Conservation (phyloP, 2,329 filamentous ascomycete genomes). For the Volutella citrinella region DNA sequence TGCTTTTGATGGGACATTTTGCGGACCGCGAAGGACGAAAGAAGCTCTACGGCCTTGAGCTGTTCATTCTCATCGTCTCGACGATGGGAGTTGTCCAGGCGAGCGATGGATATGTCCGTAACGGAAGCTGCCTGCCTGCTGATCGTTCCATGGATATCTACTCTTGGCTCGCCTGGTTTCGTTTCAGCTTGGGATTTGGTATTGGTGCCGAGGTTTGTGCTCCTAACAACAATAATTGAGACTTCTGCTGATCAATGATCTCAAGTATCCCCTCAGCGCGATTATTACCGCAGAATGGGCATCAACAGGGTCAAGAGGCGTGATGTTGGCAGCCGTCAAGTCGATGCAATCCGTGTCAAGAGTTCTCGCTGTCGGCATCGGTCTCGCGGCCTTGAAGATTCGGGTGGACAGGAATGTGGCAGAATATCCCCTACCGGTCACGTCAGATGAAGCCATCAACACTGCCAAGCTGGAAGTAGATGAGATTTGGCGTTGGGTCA, state of each 20-base stretch:
- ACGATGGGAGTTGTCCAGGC: conserved; percentile 13
- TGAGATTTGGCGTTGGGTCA: background rate
- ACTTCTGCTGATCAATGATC: background rate
- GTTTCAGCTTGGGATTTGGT: conserved; percentile 9
- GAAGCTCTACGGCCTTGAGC: conserved; percentile 11
- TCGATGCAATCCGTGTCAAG: conserved; percentile 3
- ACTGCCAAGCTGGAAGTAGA: background rate
- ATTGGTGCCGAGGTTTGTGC: conserved; percentile 12
- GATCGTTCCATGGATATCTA: conserved; percentile 11
- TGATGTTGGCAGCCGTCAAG: conserved; percentile 3
- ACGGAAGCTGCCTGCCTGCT: background rate
- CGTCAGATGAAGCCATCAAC: no score
- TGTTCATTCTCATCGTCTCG: conserved; percentile 7
- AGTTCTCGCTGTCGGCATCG: conserved; percentile 1
- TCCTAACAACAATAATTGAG: no score
- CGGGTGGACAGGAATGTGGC: no score
- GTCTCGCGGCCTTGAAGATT: background rate
- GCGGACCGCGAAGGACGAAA: conserved; percentile 8
- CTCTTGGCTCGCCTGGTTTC: conserved; percentile 13
- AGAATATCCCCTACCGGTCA: no score
- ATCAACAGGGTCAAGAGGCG: conserved; percentile 4
- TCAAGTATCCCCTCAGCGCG: conserved; percentile 2
- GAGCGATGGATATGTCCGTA: conserved; percentile 5
- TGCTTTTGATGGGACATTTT: conserved; percentile 11
- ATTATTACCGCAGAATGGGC: conserved; percentile 6